phyloP scores from a whole-genome alignment of 495 filamentous ascomycete genomes.

The Neurospora tetrasperma region DNA sequence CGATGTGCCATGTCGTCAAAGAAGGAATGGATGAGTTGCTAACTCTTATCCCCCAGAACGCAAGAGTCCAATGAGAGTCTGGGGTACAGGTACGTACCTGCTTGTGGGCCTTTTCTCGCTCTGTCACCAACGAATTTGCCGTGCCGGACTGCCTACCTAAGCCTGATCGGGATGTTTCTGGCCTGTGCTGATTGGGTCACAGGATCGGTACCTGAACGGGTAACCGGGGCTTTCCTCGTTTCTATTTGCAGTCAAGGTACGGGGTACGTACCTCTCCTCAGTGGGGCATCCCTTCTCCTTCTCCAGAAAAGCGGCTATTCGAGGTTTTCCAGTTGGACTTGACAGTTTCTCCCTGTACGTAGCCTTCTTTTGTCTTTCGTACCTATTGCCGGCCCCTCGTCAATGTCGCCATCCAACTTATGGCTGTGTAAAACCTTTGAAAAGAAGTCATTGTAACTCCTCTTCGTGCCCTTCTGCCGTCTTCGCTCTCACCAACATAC shows the following conservation, averaged over 20 bases:
- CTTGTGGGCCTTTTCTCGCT: not conserved
- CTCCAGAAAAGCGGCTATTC: constrained; percentile 20
- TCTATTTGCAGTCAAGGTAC: constrained; percentile 5
- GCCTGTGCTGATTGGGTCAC: constrained; percentile 27
- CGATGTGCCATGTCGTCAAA: not conserved
- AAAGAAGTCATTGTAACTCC: not conserved
- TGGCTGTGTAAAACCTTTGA: not conserved
- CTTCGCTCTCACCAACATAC: not conserved
- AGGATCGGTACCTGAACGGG: constrained; percentile 22
- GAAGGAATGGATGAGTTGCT: not conserved
- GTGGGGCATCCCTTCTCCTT: constrained; percentile 5
- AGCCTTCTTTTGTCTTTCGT: not conserved
- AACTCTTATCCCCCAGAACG: not conserved
- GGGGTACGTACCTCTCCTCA: not conserved
- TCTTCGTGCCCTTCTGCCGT: not conserved
- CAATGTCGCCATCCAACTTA: not conserved
- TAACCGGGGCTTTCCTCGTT: constrained; percentile 5
- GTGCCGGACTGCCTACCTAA: constrained; percentile 7
- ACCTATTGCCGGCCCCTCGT: not conserved
- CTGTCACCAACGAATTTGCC: not conserved
- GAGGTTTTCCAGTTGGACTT: constrained; percentile 14
- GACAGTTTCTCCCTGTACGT: not conserved
- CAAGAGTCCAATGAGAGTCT: not conserved
- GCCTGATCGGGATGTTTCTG: constrained; percentile 15
- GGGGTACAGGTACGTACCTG: not conserved